Evolutionary conservation across 495 filamentous ascomycete genomes (phyloP), one percentile per base, ranked within the genome.

Genomic region (Filosporella fistucella): DNA sequence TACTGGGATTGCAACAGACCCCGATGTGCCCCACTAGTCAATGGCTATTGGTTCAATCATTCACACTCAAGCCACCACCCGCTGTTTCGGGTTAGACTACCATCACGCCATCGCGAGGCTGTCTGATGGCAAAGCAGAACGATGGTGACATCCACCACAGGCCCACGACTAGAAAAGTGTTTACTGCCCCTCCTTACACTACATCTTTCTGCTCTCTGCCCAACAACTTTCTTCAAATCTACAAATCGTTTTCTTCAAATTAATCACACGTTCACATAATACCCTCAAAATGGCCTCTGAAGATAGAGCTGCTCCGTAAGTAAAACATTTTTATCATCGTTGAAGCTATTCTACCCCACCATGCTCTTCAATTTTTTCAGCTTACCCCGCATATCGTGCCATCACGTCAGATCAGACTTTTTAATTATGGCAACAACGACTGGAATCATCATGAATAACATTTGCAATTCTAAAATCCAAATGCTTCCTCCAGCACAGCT

Each of bases 241-340:
- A 24, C 14, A n/a, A 12, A 30, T 29, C 17, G 12, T 2, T 28
- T 24, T 42, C 24, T 7, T 32, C 18, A 16, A 17, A 26, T n/a
- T 32, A 30, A 44, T 33, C 10, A 12, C 30, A 45, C 12, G 17
- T 45, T 13, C 11, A 32, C 42, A 20, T 4, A 43, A 23, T 28
- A 18, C 25, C 13, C 39, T 38, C 24, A 44, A 34, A 9, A 49
- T 51, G 49, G 28, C 39, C 28, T 20, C 54, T 34, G 51, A 59
- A 44, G 25, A 6, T 21, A 41, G 43, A 50, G 25, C 40, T 10
- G 35, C 40, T 47, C 50, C 59, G 62, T 53, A 59, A 54, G 45
- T 57, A 11, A 11, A 55, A 42, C 34, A 40, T 44, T 33, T 49
- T 23, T 28, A 24, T 51, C 25, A 39, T 43, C 34, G 36, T n/a